These are phyloP conservation scores for Fagopyrum esculentum DNA, from an alignment of 148 eudicot genomes.

Conservation along the genomic window DNA sequence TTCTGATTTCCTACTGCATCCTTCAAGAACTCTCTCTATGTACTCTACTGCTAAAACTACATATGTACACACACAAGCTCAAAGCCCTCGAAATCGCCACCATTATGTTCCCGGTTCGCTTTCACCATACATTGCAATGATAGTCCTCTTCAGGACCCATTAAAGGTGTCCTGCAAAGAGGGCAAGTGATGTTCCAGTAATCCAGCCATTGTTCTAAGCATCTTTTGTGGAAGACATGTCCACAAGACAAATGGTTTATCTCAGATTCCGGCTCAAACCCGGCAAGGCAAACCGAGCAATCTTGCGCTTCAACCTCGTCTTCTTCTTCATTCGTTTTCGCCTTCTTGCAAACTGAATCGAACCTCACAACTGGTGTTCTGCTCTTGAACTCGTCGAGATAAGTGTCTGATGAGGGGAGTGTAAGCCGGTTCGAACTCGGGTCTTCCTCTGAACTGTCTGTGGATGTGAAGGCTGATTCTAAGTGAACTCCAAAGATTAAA, in stretches of 20 bases:
- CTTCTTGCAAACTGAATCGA: constrained; percentile 24
- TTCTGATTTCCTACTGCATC: background rate
- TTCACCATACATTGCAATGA: constrained; percentile 7
- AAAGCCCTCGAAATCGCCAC: background rate
- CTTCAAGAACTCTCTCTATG: background rate
- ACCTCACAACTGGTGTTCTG: constrained; percentile 31
- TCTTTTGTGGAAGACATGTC: constrained; percentile 39
- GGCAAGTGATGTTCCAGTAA: constrained; percentile 44
- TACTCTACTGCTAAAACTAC: background rate
- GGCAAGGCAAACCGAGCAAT: constrained; percentile 45
- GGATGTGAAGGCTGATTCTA: constrained; percentile 29
- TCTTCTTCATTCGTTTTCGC: background rate
- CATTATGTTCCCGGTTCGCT: background rate
- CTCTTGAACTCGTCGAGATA: constrained; percentile 41
- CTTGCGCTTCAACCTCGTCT: constrained; percentile 16
- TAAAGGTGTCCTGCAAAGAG: constrained; percentile 45
- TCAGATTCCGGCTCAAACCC: constrained; percentile 36
- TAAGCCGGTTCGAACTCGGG: constrained; percentile 12
- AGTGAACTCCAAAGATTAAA: constrained; percentile 30
- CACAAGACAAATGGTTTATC: constrained; percentile 36
- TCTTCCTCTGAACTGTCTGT: constrained; percentile 16
- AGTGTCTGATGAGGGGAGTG: constrained; percentile 23
- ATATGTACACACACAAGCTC: background rate
- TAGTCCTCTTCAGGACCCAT: constrained; percentile 24
- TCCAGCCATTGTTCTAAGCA: constrained; percentile 48